Conservation (phyloP, 495 filamentous ascomycete genomes). For the Podospora pseudocomata region DNA sequence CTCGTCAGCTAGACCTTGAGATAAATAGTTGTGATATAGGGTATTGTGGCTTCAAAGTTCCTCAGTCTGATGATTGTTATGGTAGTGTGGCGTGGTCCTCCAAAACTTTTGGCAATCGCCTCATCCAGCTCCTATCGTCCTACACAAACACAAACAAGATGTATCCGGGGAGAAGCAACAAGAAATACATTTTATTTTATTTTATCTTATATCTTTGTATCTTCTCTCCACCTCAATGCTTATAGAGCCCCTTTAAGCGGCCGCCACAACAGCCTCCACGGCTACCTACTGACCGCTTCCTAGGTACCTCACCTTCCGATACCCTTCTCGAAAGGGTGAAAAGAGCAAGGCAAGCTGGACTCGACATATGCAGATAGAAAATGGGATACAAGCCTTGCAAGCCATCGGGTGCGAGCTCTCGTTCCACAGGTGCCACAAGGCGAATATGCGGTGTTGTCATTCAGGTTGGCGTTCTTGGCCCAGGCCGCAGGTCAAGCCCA, state of each 20-base stretch:
- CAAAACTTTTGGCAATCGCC: not conserved
- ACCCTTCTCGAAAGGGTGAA: not conserved
- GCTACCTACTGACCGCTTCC: not conserved
- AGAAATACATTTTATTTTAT: not conserved
- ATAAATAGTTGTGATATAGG: not conserved
- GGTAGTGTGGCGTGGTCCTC: not conserved
- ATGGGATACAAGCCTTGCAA: not conserved
- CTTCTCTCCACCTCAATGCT: not conserved
- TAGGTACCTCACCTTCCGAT: not conserved
- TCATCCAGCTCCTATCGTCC: not conserved
- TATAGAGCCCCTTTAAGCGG: not conserved
- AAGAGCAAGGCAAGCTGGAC: not conserved
- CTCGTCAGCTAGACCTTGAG: not conserved
- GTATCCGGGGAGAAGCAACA: not conserved
- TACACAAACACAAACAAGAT: not conserved
- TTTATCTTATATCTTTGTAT: not conserved
- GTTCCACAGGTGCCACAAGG: not conserved
- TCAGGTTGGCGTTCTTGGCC: not conserved
- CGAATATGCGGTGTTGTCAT: not conserved
- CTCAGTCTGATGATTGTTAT: not conserved
- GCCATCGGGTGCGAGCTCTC: not conserved
- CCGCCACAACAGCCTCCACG: not conserved
- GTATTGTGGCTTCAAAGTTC: not conserved
- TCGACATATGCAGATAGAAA: not conserved
- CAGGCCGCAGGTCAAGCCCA: not conserved